Evolutionary conservation across 2,329 filamentous ascomycete genomes (phyloP).

Genomic region (Beauveria bassiana): DNA sequence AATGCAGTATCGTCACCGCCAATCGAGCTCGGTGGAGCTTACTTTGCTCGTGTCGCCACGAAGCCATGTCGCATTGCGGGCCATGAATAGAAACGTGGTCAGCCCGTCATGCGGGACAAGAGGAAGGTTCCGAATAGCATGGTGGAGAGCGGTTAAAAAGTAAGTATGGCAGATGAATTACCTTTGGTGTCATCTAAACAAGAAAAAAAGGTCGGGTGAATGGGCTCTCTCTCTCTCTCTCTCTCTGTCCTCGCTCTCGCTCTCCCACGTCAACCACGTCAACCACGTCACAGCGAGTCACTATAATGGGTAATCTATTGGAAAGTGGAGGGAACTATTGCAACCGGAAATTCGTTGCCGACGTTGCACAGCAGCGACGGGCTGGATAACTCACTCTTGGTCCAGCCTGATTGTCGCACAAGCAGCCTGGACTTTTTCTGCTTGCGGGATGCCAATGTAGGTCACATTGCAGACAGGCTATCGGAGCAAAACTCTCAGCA

Average conservation of each 20-base stretch:
- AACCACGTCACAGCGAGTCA: not conserved
- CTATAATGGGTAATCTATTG: not conserved
- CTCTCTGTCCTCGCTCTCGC: too few relatives aligned
- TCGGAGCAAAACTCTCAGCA: not conserved
- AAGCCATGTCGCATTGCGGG: not conserved
- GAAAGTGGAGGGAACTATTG: not conserved
- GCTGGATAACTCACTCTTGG: not conserved
- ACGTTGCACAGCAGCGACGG: not conserved
- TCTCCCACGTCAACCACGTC: not conserved
- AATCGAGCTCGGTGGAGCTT: not conserved
- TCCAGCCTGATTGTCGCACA: not conserved
- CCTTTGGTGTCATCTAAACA: not conserved
- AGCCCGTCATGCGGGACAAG: not conserved
- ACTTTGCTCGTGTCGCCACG: not conserved
- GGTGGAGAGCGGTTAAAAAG: not conserved
- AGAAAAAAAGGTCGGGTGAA: not conserved
- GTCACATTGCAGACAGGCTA: not conserved
- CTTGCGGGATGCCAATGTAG: not conserved
- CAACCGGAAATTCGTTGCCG: not conserved
- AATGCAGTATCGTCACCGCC: not conserved
- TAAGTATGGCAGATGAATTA: too few relatives aligned
- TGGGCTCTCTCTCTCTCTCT: too few relatives aligned
- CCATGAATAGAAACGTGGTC: conserved; percentile 1
- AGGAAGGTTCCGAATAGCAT: not conserved
- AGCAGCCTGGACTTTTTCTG: not conserved